Evolutionary conservation across 2,329 filamentous ascomycete genomes (phyloP), one percentile per base, ranked within the genome.

Genomic region (Arthroderma sp.): DNA sequence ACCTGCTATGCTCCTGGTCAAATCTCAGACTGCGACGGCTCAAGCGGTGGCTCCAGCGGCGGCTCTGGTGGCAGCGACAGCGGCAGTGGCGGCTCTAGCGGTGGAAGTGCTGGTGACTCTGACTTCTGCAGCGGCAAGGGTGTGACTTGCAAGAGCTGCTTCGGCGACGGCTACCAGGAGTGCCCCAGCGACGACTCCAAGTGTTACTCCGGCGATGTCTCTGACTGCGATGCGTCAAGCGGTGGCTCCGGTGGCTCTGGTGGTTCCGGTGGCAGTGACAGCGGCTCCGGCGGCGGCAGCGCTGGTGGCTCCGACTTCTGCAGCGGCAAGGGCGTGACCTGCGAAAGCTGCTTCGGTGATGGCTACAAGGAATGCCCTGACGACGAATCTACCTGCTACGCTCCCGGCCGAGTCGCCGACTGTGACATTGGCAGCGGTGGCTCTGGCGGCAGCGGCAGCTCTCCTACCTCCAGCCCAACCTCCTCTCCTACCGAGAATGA

Each of bases 71-170:
- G 40, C 33, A 29, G 29, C 7, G 39, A 31, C 29, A 32, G 39
- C n/a, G 15, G 15, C 15, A 22, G 15, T 22, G 15, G 15, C 15
- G 15, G 15, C 15, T 22, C 15, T 22, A 22, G 15, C 15, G 15
- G 15, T 34, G 32, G 32, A 34, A 34, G 32, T 11, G 32, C 32
- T 8, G 32, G 32, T 34, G 32, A 11, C 32, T 34, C 32, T 38
- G 37, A 38, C 8, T 8, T 9, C 37, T 44, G 42, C 29, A 29
- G 28, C 27, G 36, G 36, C n/a, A 31, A 6, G 4, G 27, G 27
- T 15, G 42, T 39, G 33, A 44, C 42, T 36, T 44, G 42, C 22
- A 11, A 22, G 30, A 44, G 42, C 42, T 44, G 42, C 42, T 44
- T 44, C 36, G 42, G 42, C n/a, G 36, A 6, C 4, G 37, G 30